Conservation (phyloP, 176 grass and related monocot species). For the Carex littledalei region DNA sequence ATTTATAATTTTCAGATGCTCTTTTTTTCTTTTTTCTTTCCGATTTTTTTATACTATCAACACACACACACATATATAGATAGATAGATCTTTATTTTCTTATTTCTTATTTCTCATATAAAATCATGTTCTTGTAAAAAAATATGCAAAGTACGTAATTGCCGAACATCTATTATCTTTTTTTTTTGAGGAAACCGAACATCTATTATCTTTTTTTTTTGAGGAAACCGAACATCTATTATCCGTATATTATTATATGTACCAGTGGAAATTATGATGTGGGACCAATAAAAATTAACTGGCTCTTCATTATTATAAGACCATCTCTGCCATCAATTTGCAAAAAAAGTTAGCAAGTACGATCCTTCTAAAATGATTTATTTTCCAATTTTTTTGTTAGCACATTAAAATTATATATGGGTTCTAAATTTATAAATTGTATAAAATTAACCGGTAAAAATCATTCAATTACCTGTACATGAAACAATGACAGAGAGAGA, state of each 20-base stretch:
- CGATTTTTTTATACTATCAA: no score
- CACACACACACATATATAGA: no score
- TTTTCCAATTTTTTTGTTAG: no score
- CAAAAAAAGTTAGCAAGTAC: background rate
- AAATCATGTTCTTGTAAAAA: no score
- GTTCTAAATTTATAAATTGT: background rate
- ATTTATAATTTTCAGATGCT: no score
- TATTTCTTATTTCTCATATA: no score
- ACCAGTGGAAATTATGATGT: background rate
- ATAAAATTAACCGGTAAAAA: background rate
- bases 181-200: no score
- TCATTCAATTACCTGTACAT: background rate
- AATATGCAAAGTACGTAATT: no score
- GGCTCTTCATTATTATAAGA: background rate
- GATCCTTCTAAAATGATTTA: background rate
- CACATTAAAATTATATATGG: background rate
- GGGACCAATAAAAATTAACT: background rate
- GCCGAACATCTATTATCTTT: no score
- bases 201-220: background rate
- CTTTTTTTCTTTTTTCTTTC: no score
- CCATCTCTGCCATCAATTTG: background rate
- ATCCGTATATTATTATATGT: background rate
- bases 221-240: background rate
- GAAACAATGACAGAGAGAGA: slow-evolving; percentile 27
- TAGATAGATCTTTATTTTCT: no score